Conservation (phyloP, 1,284 basidiomycete genomes). For the Xerocomus nothofagi region DNA sequence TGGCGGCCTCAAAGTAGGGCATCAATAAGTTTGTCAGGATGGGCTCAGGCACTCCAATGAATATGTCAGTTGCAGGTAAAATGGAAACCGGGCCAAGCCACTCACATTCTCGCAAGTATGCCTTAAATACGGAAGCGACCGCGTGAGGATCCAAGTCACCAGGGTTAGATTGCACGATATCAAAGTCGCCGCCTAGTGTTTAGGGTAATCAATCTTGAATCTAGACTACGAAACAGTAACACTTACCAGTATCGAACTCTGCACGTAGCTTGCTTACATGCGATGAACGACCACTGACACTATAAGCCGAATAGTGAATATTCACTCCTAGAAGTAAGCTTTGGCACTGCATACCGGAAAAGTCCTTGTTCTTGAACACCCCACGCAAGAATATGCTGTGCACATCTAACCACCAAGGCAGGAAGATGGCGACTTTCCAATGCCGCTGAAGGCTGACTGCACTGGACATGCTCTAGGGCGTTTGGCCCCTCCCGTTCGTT, state of each 20-base stretch:
- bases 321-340: neutral
- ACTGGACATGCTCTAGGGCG: conserved; percentile 14
- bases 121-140: conserved; percentile 84
- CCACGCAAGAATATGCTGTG: conserved; percentile 78
- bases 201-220: conserved; percentile 8
- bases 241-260: conserved; percentile 82
- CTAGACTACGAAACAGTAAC: neutral
- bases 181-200: conserved; percentile 76
- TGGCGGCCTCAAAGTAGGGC: conserved; percentile 74
- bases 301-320: conserved; percentile 32
- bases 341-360: conserved; percentile 58
- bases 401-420: conserved; percentile 73
- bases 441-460: conserved; percentile 31
- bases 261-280: conserved; percentile 73
- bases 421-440: conserved; percentile 63
- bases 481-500: conserved; percentile 18
- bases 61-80: conserved; percentile 13
- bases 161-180: conserved; percentile 72
- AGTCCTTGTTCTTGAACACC: conserved; percentile 82
- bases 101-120: conserved; percentile 77
- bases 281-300: conserved; percentile 71
- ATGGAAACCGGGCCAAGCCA: conserved; percentile 14
- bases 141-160: conserved; percentile 90
- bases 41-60: conserved; percentile 70
- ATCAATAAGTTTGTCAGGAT: conserved; percentile 71